Base-by-base conservation (phyloP, 2,329 filamentous ascomycete species). In the Stagonosporopsis tanaceti region DNA sequence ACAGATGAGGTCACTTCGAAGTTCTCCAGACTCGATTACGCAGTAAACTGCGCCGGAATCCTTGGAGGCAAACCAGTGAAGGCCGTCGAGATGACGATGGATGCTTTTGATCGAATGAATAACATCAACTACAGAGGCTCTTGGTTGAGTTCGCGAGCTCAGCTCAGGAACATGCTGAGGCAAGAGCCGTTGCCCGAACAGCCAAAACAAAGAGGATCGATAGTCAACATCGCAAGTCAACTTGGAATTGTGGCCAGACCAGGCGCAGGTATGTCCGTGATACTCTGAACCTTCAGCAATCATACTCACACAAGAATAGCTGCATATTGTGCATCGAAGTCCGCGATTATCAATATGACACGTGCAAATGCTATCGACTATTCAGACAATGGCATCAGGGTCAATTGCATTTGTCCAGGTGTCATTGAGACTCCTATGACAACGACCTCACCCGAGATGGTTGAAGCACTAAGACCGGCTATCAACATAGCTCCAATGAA, bases 391-490 rank as follows among this genome's bases (percentile, higher is more conserved):
- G 57, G 50, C 1, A 85, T 88, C 50, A 79, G 85, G 47, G 82
- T 88, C 62, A 88, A 88, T 62, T 85, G 83, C 17, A 81, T 87
- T 37, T 87, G 85, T 57, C 85, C 85, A 0, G 76, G 79, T 11
- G 82, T 80, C 35, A 77, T 82, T 35, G 75, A 74, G 50, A 83
- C 80, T 4, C 79, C 80, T 0, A 67, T 66, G 59, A 61, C 64
- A 0, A 64, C 59, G 8, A 69, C 73, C 50, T 69, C 66, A 3
- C 56, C 61, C 8, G 61, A 68, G 4, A 73, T 72, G 45, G 53
- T 59, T 2, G 71, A 81, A 63, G 72, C 66, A 22, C 38, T 74
- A 38, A 70, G 65, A 53, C 65, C 68, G 25, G 79, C 81, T 24
- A 72, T 84, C 32, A 54, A 67, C 20, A 78, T 77, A 56, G 82